phyloP scores from a whole-genome alignment of 805 yeast genomes.

The Diddensiella transvaalensis region DNA sequence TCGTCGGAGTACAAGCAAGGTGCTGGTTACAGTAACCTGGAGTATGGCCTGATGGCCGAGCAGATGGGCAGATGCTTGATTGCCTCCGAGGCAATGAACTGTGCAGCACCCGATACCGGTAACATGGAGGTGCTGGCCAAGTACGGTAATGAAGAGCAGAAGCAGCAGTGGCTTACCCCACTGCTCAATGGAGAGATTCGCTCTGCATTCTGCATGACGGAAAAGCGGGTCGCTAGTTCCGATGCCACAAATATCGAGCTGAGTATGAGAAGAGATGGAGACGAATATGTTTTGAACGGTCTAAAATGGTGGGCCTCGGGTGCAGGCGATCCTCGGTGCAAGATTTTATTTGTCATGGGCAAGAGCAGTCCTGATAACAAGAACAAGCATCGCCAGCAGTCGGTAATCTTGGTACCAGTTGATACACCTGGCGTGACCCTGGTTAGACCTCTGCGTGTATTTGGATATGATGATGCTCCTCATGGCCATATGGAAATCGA shows the following conservation, averaged over 20 bases:
- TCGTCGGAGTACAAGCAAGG: constrained; percentile 47
- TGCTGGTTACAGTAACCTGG: constrained; percentile 58
- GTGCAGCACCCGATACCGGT: constrained; percentile 63
- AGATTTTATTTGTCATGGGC: constrained; percentile 52
- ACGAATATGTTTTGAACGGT: constrained; percentile 50
- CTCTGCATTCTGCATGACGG: constrained; percentile 65
- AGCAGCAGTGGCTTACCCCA: constrained; percentile 48
- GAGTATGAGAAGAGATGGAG: constrained; percentile 43
- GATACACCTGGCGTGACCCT: constrained; percentile 48
- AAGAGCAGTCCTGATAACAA: constrained; percentile 33
- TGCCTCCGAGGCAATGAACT: constrained; percentile 60
- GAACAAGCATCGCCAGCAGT: constrained; percentile 47
- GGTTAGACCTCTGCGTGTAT: constrained; percentile 49
- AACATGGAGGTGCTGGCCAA: constrained; percentile 48
- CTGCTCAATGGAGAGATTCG: constrained; percentile 52
- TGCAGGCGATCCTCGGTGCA: constrained; percentile 63
- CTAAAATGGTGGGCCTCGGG: constrained; percentile 71
- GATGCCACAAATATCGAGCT: constrained; percentile 58
- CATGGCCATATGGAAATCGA: constrained; percentile 66
- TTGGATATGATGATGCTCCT: constrained; percentile 67
- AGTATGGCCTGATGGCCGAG: constrained; percentile 63
- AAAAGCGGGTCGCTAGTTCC: constrained; percentile 55
- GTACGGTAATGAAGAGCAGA: constrained; percentile 42
- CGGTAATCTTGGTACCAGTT: constrained; percentile 53
- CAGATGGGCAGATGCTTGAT: constrained; percentile 52